Evolutionary conservation across 78 protist genomes (phyloP).

Genomic region (Chrysochromulina parva): DNA sequence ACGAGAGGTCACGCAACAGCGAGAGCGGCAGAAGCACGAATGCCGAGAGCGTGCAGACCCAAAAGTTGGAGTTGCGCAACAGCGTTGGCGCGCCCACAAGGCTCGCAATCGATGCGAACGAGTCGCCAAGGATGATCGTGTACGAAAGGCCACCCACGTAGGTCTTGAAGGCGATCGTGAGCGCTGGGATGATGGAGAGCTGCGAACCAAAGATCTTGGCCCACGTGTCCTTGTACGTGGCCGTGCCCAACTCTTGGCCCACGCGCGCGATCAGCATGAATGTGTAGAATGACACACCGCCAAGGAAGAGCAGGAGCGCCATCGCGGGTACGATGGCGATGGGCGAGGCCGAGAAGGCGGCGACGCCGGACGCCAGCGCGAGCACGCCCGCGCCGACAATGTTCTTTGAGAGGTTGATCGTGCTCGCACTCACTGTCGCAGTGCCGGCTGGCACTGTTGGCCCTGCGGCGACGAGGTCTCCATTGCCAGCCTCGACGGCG

Average conservation of each 20-base stretch:
- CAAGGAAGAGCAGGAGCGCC: background rate
- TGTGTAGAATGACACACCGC: background rate
- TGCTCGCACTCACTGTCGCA: background rate
- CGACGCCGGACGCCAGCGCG: constrained; percentile 20
- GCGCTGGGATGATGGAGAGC: background rate
- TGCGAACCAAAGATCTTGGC: background rate
- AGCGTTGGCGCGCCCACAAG: background rate
- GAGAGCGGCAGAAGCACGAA: background rate
- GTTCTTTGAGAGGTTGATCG: background rate
- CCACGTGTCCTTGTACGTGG: background rate
- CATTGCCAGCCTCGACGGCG: no score
- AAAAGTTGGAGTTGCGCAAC: background rate
- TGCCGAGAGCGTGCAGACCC: background rate
- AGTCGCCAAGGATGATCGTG: background rate
- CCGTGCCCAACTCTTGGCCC: background rate
- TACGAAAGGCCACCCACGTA: background rate
- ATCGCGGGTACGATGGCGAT: background rate
- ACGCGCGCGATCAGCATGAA: background rate
- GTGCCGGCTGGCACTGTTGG: no score
- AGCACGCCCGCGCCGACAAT: constrained; percentile 14
- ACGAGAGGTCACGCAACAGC: background rate
- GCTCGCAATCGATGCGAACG: background rate
- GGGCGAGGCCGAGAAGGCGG: background rate
- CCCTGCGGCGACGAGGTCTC: no score
- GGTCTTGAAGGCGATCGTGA: background rate